Evolutionary conservation across 2,329 filamentous ascomycete genomes (phyloP), one percentile per base, ranked within the genome.

Genomic region (Ophiosphaerella korrae): DNA sequence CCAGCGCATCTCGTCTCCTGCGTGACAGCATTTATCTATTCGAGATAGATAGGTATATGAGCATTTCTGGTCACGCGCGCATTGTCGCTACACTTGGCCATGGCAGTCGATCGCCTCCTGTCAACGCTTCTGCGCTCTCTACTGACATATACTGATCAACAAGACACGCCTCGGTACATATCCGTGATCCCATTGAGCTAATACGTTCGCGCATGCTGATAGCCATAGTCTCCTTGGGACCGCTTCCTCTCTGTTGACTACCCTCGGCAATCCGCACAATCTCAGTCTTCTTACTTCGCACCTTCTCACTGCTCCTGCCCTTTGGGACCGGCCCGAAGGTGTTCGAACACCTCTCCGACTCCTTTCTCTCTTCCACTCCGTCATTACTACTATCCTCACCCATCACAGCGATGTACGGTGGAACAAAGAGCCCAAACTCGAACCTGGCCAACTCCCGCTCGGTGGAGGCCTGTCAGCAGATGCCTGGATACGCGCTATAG

Each of bases 211-310:
- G 45, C 59, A 44, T 49, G 50, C 62, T 69, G 23, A 68, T 57
- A 45, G 11, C 18, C 16, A 39, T 54, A 72, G 74, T 53, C 74
- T 87, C 29, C 79, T 89, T 64, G 85, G 82, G 56, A 88, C 86
- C 38, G 88, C 88, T 13, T 81, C 84, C 14, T 83, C 85, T 34
- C 82, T 92, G 26, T 80, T 92, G 48, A 83, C 85, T 13, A 83
- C 83, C 42, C 83, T 92, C 45, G 85, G 84, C 54, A 92, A 92
- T 66, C 88, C 88, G 12, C 81, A 89, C 49, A 92, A 92, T 71
- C 80, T 91, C 63, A 84, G 85, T 35, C 79, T 92, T 11, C 80
- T 92, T 46, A 88, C 88, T 0, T 87, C 86, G 23, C 88, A 92
- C 58, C 80, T 91, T 5, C 81, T 92, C 39, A 83, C 82, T 1